phyloP scores from a whole-genome alignment of 306 rosid genomes.

The Lathyrus sativus region DNA sequence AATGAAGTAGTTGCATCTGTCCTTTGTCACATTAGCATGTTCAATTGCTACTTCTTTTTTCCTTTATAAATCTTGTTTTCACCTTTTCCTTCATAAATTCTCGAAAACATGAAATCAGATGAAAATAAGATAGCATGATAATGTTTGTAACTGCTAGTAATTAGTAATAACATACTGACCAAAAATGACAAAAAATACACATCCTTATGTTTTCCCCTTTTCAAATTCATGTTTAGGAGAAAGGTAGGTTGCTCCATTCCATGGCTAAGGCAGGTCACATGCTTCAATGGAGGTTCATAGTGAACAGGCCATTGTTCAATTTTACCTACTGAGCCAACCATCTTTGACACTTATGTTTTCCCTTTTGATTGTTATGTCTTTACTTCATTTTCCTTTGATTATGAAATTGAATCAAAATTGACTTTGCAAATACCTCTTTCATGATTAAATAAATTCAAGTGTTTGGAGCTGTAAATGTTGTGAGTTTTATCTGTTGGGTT shows the following conservation, averaged over 20 bases:
- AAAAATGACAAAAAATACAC: slow-evolving; percentile 9
- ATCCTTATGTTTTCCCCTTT: background rate
- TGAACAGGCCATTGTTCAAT: background rate
- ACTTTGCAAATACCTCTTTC: slow-evolving; percentile 28
- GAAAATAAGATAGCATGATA: background rate
- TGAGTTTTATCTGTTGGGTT: slow-evolving; percentile 8
- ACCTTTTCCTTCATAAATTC: slow-evolving; percentile 9
- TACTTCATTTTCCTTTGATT: slow-evolving; percentile 29
- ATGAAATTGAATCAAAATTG: slow-evolving; percentile 25
- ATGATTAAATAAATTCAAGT: slow-evolving; percentile 21
- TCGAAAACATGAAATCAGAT: background rate
- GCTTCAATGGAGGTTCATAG: slow-evolving; percentile 10
- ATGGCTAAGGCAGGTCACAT: slow-evolving; percentile 3
- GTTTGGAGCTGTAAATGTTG: slow-evolving; percentile 26
- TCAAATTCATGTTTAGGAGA: slow-evolving; percentile 24
- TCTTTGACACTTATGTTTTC: background rate
- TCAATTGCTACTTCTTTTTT: slow-evolving; percentile 9
- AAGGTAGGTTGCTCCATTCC: slow-evolving; percentile 14
- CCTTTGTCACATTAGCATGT: slow-evolving; percentile 19
- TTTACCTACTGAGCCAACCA: slow-evolving; percentile 9
- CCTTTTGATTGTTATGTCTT: slow-evolving; percentile 9
- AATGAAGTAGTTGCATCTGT: background rate
- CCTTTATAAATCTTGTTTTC: slow-evolving; percentile 14
- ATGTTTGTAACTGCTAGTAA: background rate
- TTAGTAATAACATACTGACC: background rate